Conservation (phyloP, 2,329 filamentous ascomycete species). For the Exophiala lecanii-corni region DNA sequence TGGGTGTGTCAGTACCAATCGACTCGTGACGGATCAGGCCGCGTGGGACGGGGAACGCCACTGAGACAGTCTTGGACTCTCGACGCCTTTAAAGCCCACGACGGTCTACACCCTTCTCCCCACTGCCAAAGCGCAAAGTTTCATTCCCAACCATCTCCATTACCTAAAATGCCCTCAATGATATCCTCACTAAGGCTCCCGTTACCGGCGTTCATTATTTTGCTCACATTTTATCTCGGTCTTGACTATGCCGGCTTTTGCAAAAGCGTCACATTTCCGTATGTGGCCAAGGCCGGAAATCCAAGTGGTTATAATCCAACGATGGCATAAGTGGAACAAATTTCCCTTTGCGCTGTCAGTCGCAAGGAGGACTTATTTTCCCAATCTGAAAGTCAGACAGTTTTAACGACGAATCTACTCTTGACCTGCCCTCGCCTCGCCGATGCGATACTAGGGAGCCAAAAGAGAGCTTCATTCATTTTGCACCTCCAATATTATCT, state of each 20-base stretch:
- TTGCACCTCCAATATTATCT: not conserved
- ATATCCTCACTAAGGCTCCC: not conserved
- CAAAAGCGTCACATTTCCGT: not conserved
- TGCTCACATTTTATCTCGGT: not conserved
- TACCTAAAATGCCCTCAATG: not conserved
- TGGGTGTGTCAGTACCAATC: no score
- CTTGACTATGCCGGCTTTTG: not conserved
- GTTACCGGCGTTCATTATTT: not conserved
- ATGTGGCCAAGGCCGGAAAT: not conserved
- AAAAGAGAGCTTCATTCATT: not conserved
- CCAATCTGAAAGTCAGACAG: not conserved
- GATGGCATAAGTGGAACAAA: conserved; percentile 1
- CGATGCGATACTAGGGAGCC: not conserved
- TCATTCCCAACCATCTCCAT: not conserved
- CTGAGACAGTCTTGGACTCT: no score
- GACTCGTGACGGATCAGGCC: no score
- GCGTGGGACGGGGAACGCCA: no score
- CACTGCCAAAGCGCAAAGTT: not conserved
- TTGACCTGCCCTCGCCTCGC: not conserved
- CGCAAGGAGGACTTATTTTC: not conserved
- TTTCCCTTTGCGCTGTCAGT: not conserved
- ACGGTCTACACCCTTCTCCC: no score
- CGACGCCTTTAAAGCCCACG: no score
- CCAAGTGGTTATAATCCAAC: not conserved
- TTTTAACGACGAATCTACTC: not conserved